Base-by-base conservation (phyloP, 2,329 filamentous ascomycete species). In the Fonsecaea pedrosoi region DNA sequence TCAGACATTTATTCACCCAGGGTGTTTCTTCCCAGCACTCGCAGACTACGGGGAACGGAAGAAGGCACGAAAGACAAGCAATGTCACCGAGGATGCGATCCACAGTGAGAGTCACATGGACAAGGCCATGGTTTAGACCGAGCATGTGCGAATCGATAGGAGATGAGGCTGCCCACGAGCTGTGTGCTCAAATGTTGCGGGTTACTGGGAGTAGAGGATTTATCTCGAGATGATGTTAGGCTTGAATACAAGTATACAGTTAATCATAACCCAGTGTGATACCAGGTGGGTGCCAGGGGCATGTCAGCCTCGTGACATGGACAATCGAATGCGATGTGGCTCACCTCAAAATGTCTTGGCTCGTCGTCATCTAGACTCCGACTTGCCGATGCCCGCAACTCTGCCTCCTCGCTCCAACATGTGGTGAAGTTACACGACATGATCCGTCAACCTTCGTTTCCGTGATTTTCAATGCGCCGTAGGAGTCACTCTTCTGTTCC, bases 1-100 rank as follows among this genome's bases (percentile, higher is more conserved):
- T 34, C 67, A 68, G 54, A 71, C 67, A 40, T 53, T 70, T 35
- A 48, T 70, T n/a, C 68, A 71, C 45, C 69, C 69, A 4, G 69
- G 69, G 3, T 56, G 56, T 32, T 70, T 69, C 60, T 71, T 71
- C 61, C 65, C 62, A 21, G 56, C 61, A 4, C 58, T 66, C 32
- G 50, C 38, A 18, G 50, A 25, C 9, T 58, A 54, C 12, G 21
- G 59, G 35, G 7, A 38, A 25, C 18, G 18, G 21, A 66, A 66
- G 54, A 42, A 21, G 54, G 45, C 18, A 8, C 45, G 18, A 50
- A 50, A 48, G 57, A 37, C 32, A 25, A 35, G 10, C 25, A 59
- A 40, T 30, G 18, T 45, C 30, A 12, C 55, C 4, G 30, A 37
- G n/a, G 40, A 60, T 9, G 6, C 18, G 40, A 60, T 13, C 32